These are phyloP conservation scores for Trichopus zeylanicus DNA, from an alignment of 116 monocot genomes.

Conservation along the genomic window DNA sequence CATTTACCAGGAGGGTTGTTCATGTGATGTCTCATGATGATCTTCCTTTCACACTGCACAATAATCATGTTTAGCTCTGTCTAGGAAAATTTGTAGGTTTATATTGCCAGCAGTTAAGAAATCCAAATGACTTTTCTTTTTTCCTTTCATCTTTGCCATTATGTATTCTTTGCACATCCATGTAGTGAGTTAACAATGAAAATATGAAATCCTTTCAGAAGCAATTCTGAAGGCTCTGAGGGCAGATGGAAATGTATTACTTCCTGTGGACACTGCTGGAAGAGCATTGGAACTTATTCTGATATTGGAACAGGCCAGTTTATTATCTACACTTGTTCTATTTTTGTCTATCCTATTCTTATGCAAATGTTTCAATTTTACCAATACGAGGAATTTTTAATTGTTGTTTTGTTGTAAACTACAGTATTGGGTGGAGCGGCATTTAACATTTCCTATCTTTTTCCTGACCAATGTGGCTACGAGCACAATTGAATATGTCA, in stretches of 20 bases:
- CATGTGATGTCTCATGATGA: no score
- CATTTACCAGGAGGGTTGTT: no score
- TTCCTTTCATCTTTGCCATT: background rate
- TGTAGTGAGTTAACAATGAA: background rate
- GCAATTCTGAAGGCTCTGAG: constrained; percentile 58
- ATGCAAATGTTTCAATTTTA: background rate
- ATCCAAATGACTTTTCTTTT: background rate
- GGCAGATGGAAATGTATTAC: constrained; percentile 74
- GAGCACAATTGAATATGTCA: constrained; percentile 93
- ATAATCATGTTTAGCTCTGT: no score
- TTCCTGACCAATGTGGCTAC: constrained; percentile 89
- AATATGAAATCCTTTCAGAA: constrained; percentile 28
- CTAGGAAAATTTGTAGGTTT: no score
- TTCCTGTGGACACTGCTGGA: constrained; percentile 93
- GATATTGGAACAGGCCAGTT: constrained; percentile 74
- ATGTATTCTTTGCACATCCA: background rate
- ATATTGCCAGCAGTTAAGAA: no score
- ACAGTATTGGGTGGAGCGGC: constrained; percentile 82
- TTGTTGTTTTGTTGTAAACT: constrained; percentile 14
- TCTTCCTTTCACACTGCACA: no score
- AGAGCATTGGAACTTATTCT: constrained; percentile 84
- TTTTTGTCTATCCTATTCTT: background rate
- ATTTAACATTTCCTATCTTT: constrained; percentile 75
- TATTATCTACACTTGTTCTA: constrained; percentile 1
- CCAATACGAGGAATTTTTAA: background rate